Evolutionary conservation across 257 asterid species (phyloP).

Genomic region (Solanum rostratum): DNA sequence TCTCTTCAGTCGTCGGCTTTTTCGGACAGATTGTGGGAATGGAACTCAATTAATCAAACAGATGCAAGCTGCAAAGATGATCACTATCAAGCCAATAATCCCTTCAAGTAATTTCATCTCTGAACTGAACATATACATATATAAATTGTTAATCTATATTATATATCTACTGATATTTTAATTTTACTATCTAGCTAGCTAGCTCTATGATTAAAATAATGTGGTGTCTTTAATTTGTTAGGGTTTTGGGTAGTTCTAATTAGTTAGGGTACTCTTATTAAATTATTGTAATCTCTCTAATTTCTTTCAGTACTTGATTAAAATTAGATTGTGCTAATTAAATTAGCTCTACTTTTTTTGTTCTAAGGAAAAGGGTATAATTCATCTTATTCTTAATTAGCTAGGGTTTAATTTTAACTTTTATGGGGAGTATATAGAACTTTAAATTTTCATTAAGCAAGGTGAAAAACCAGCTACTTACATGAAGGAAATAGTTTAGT

Average conservation of each 20-base stretch:
- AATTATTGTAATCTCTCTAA: not conserved
- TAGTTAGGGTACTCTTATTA: not conserved
- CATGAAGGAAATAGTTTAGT: not conserved
- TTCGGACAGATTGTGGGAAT: slow-evolving; percentile 75
- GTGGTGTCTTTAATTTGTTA: not conserved
- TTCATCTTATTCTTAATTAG: not conserved
- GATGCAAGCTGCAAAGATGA: not conserved
- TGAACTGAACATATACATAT: not conserved
- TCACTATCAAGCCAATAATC: not conserved
- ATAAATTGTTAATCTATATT: not conserved
- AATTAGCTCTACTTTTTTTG: not conserved
- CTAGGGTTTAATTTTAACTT: not conserved
- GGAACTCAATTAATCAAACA: slow-evolving; percentile 30
- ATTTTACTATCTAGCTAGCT: not conserved
- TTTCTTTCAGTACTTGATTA: not conserved
- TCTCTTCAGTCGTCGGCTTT: slow-evolving; percentile 21
- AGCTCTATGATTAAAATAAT: not conserved
- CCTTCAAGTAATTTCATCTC: not conserved
- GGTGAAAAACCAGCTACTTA: not conserved
- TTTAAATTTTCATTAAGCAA: not conserved
- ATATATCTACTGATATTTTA: not conserved
- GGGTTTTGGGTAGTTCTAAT: not conserved
- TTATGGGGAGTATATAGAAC: not conserved
- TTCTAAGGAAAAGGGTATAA: not conserved
- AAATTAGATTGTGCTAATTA: not conserved